Base-by-base conservation (phyloP, 176 grass and related monocot genomes). In the Zea luxurians region DNA sequence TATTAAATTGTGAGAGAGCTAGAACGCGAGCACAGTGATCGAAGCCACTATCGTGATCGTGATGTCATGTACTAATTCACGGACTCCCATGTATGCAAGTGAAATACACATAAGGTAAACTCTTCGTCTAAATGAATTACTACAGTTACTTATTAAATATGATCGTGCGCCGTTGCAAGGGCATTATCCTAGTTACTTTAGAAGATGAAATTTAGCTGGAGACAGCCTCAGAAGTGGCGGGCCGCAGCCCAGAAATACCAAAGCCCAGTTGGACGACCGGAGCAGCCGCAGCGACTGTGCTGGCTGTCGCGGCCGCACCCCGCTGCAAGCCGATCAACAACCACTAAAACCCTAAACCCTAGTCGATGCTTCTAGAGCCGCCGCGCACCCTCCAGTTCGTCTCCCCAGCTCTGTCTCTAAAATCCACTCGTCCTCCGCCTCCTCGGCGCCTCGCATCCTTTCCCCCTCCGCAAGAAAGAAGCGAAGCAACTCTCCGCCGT, bases 281-380 rank as follows among this genome's bases (percentile, higher is more conserved):
- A 27, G 27, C 27, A 27, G 27, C 27, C 27, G 27, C 27, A 27
- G 27, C 27, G 27, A 27, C 36, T 36, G 61, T 63, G 61, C 34
- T 2, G 42, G n/a, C 65, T 68, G 27, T 27, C 27, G 27, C 27
- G 27, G 40, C 65, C n/a, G 42, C 27, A 2, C 67, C 18, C 73
- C 11, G 1, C 21, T 47, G 55, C 48, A 59, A 48, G 38, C 37
- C 57, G 45, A 70, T 6, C 9, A 70, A 47, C 62, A 42, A 21
- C n/a, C 1, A 46, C 61, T 42, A 93, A 93, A 93, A 94, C 86
- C 92, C 86, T 89, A 85, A 87, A 90, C 90, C 90, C 87, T 90
- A 81, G 85, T 48, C 68, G 87, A 92, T 53, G 61, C 66, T 88
- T 96, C 93, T 88, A 92, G 93, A 96, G 76, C 68, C 93, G 55